Base-by-base conservation (phyloP, 1,139 yeast species). In the Pichia sp. region DNA sequence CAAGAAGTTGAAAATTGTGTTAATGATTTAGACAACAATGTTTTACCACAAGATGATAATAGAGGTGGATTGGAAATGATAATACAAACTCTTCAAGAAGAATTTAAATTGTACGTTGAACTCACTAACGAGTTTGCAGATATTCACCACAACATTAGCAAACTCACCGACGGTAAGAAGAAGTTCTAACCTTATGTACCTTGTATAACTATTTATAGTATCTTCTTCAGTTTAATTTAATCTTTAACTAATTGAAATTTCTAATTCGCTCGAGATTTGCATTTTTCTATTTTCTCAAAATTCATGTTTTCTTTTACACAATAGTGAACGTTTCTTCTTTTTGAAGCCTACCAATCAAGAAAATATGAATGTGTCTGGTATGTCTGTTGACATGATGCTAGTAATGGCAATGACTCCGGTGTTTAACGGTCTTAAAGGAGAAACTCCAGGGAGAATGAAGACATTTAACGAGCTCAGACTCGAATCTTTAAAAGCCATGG, bases 81-180 rank as follows among this genome's bases (percentile, higher is more conserved):
- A 19, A 72, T 81, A 23, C 70, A 71, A 35, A 83, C 95, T 0
- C 71, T 91, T 25, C 78, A 80, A 51, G 87, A 83, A 52, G 96
- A 89, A 63, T 87, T 87, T 61, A 70, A 72, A 42, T 69, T 89
- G 49, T 89, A 89, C 62, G 85, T 91, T 89, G 95, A 88, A 54
- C 70, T 88, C 39, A 89, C 96, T 45, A 94, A 88, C 62, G 74
- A 80, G 27, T 80, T 89, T 56, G 97, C 97, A 2, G 95, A 84
- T 55, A 65, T 87, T 40, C 97, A 91, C 63, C 88, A 82, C 52
- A 79, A 78, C 43, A 80, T 81, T 2, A 76, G 70, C 23, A 49
- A 52, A 28, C 18, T 59, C 8, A 41, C 45, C 18, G 54, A 47
- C 23, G 45, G 45, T 15, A 24, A 33, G 7, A 41, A 45, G 14